A percentile compares a stretch with the other conserved stretches of the same genome.
Evolutionary conservation across 257 asterid species (phyloP).

Genomic region (Solanum dulcamara): DNA sequence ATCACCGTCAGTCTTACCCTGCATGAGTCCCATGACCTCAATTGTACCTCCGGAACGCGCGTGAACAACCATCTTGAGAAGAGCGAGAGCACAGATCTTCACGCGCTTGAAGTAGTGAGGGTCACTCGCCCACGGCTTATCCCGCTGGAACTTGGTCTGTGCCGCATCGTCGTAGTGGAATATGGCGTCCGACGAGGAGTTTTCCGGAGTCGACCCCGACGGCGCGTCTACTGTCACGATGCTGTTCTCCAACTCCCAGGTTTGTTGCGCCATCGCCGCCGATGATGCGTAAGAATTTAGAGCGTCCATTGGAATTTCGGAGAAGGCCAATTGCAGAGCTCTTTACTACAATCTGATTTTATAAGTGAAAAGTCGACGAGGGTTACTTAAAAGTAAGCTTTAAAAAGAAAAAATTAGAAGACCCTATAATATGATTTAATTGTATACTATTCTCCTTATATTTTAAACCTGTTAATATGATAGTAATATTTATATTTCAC

Average conservation of each 20-base stretch:
- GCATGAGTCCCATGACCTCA: conserved; percentile 99
- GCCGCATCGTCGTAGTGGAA: conserved; percentile 79
- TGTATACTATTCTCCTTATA: neutral
- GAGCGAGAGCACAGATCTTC: conserved; percentile 86
- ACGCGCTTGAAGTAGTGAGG: conserved; percentile 99
- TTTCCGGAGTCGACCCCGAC: conserved; percentile 14
- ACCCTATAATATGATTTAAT: neutral
- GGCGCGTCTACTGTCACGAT: conserved; percentile 26
- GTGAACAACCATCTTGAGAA: conserved; percentile 96
- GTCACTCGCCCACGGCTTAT: conserved; percentile 83
- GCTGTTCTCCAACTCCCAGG: conserved; percentile 81
- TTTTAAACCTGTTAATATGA: too few relatives aligned
- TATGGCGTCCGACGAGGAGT: conserved; percentile 65
- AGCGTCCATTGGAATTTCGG: neutral
- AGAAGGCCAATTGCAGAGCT: neutral
- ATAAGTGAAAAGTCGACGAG: neutral
- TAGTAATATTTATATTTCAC: too few relatives aligned
- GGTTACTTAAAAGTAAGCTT: neutral
- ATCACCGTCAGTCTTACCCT: conserved; percentile 95
- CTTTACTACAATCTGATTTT: neutral
- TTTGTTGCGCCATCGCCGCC: conserved; percentile 57
- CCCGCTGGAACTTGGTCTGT: conserved; percentile 67
- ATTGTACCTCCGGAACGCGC: conserved; percentile 98
- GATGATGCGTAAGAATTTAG: conserved; percentile 41
- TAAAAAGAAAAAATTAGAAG: neutral